Percentiles rank a stretch among this genome's conserved stretches.
Conservation (phyloP, 352 stramenopile genomes). For the Phytopythium delawarense region DNA sequence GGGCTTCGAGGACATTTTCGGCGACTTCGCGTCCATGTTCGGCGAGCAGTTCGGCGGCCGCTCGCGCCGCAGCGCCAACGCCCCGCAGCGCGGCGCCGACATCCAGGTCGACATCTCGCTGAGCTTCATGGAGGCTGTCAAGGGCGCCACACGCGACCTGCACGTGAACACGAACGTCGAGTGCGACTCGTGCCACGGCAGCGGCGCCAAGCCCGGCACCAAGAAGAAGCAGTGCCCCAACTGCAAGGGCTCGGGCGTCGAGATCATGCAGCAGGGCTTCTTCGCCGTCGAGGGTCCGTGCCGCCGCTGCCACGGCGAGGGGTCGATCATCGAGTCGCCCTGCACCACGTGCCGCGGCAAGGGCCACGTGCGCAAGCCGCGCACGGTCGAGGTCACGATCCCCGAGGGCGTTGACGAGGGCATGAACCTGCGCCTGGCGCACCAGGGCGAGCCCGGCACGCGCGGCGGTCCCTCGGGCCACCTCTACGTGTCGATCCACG, state of each 20-base stretch:
- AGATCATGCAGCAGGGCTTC: constrained; percentile 87
- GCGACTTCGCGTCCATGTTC: constrained; percentile 81
- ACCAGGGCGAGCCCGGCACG: constrained; percentile 88
- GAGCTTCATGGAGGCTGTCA: constrained; percentile 94
- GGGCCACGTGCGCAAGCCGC: constrained; percentile 86
- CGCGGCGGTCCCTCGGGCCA: constrained; percentile 89
- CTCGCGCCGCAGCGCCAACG: constrained; percentile 57
- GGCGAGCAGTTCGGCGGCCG: constrained; percentile 71
- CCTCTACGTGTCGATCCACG: constrained; percentile 93
- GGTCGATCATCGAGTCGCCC: constrained; percentile 80
- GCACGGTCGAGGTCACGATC: constrained; percentile 92
- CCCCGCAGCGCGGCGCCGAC: constrained; percentile 88
- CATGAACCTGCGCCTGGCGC: constrained; percentile 93
- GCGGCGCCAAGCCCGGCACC: constrained; percentile 78
- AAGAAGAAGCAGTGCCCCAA: constrained; percentile 73
- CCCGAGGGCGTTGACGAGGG: constrained; percentile 94
- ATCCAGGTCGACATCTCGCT: constrained; percentile 93
- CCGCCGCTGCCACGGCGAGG: constrained; percentile 75
- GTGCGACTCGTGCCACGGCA: constrained; percentile 78
- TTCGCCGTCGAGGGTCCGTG: constrained; percentile 88
- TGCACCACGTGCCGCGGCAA: constrained; percentile 78
- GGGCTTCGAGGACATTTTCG: constrained; percentile 90
- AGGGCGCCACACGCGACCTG: constrained; percentile 88
- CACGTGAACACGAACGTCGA: constrained; percentile 73
- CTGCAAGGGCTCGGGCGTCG: constrained; percentile 81